phyloP scores from a whole-genome alignment of 345 rosid genomes.

The Arabidopsis suecica region DNA sequence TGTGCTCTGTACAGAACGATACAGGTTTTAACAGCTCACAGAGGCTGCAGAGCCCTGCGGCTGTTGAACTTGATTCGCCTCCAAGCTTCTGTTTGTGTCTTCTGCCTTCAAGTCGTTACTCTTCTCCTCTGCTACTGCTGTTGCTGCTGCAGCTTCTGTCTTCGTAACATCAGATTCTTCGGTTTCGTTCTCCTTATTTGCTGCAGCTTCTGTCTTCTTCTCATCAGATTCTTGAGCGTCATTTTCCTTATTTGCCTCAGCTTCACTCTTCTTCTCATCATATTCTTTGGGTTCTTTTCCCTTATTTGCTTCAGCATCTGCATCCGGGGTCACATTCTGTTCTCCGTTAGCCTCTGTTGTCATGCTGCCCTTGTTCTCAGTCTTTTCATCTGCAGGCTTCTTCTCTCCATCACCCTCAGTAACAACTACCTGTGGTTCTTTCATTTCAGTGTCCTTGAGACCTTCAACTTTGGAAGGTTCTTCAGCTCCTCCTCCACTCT shows the following conservation, averaged over 20 bases:
- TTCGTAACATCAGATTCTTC: conserved; percentile 27
- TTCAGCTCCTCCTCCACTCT: conserved; percentile 26
- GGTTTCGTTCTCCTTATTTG: conserved; percentile 16
- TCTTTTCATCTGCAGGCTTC: conserved; percentile 32
- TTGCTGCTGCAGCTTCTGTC: conserved; percentile 25
- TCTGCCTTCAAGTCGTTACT: conserved; percentile 33
- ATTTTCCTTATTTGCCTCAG: background rate
- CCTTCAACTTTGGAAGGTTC: conserved; percentile 31
- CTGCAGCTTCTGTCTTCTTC: conserved; percentile 18
- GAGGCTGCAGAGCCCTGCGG: conserved; percentile 39
- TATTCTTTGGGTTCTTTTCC: conserved; percentile 14
- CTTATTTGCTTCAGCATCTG: conserved; percentile 8
- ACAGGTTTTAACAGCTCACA: conserved; percentile 38
- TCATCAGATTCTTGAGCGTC: conserved; percentile 20
- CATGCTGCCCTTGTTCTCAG: conserved; percentile 16
- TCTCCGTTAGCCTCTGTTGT: conserved; percentile 30
- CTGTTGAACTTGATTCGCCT: conserved; percentile 38
- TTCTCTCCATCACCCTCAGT: conserved; percentile 35
- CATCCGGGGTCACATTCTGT: conserved; percentile 10
- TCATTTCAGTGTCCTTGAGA: conserved; percentile 30
- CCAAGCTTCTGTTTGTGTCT: conserved; percentile 31
- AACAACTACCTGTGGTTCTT: conserved; percentile 28
- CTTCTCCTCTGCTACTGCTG: conserved; percentile 31
- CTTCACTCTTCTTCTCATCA: conserved; percentile 20
- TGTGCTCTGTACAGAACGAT: conserved; percentile 29